A percentile compares a stretch with the other conserved stretches of the same genome.
phyloP scores from a whole-genome alignment of 352 stramenopile genomes.

The Globisporangium alternatum region DNA sequence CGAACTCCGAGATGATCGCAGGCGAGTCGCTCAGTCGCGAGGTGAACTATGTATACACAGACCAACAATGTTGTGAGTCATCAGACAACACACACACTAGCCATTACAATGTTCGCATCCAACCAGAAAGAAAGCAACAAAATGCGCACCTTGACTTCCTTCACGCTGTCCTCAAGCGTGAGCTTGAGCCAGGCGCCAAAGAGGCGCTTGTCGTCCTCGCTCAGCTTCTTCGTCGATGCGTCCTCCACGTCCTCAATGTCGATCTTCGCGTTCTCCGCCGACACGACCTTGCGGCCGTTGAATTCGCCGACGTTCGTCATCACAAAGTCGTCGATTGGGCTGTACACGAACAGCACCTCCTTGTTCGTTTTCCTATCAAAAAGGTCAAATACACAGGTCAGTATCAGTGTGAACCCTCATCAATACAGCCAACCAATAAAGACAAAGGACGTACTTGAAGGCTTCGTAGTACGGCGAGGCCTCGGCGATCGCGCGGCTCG shows the following conservation, averaged over 20 bases:
- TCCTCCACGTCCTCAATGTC: conserved; percentile 80
- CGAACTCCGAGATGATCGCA: conserved; percentile 99
- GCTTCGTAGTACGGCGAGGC: conserved; percentile 98
- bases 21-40: conserved; percentile 94
- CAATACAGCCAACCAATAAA: not conserved
- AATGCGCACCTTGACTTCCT: conserved; percentile 73
- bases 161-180: conserved; percentile 87
- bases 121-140: not conserved
- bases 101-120: not conserved
- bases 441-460: conserved; percentile 89
- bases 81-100: not conserved
- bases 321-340: conserved; percentile 99
- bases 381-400: not conserved
- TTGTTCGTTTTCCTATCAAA: conserved; percentile 79
- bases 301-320: conserved; percentile 98
- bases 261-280: conserved; percentile 95
- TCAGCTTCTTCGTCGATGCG: conserved; percentile 56
- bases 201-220: conserved; percentile 79
- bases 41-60: conserved; percentile 46
- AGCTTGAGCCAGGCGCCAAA: conserved; percentile 94
- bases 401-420: not conserved
- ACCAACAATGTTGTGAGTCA: not conserved
- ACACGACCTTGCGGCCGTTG: conserved; percentile 95
- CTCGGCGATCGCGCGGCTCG: conserved; percentile 93
- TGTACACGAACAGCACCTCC: conserved; percentile 98